phyloP scores from a whole-genome alignment of 2,329 filamentous ascomycete species.

The Elsinoe arachidis region DNA sequence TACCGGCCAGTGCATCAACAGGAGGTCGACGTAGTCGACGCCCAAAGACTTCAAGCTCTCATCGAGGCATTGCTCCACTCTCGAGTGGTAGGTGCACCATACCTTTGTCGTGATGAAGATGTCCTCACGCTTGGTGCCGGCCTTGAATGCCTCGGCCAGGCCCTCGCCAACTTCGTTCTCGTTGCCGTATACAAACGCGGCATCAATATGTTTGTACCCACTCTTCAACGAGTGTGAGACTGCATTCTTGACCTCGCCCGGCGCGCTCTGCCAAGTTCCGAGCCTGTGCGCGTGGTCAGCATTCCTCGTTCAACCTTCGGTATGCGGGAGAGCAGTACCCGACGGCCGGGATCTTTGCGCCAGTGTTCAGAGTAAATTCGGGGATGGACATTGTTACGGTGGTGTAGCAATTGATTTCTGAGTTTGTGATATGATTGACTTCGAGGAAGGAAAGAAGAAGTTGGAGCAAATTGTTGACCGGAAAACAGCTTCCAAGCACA shows the following conservation, averaged over 20 bases:
- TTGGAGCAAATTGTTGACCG: not conserved
- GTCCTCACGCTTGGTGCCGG: conserved; percentile 65
- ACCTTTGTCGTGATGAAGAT: conserved; percentile 80
- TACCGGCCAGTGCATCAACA: conserved; percentile 75
- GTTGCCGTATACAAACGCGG: conserved; percentile 70
- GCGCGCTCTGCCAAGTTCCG: conserved; percentile 32
- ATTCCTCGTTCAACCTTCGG: not conserved
- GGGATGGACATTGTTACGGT: conserved; percentile 23
- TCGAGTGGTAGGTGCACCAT: conserved; percentile 70
- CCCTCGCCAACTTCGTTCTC: conserved; percentile 76
- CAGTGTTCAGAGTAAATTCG: conserved; percentile 30
- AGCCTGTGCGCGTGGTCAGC: conserved; percentile 17
- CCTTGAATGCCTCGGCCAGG: conserved; percentile 59
- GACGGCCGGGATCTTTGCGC: conserved; percentile 31
- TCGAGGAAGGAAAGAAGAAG: not conserved
- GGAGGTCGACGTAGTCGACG: conserved; percentile 73
- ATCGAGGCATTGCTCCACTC: conserved; percentile 60
- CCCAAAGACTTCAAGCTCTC: conserved; percentile 65
- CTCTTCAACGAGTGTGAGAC: conserved; percentile 40
- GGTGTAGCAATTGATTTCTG: not conserved
- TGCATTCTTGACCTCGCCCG: conserved; percentile 40
- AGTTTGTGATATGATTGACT: not conserved
- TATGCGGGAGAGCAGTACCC: conserved; percentile 18
- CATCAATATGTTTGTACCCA: conserved; percentile 54
- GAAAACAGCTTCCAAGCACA: not conserved